Base-by-base conservation (phyloP, 2,329 filamentous ascomycete genomes). In the Endocalyx cinctus region DNA sequence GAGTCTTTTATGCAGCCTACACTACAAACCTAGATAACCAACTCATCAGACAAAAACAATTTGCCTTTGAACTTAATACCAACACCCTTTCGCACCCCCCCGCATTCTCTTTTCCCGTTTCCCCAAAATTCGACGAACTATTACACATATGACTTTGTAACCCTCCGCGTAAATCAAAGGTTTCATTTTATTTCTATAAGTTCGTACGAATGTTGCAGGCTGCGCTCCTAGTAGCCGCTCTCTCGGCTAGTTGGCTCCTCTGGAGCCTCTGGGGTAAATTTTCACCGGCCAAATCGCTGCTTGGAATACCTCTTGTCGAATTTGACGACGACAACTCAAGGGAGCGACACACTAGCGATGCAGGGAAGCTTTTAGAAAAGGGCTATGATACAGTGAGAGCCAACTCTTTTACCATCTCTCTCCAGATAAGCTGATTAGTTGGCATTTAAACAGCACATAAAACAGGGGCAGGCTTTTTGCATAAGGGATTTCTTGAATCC, bases 241-340 rank as follows among this genome's bases (percentile, higher is more conserved):
- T 33, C 5, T 40, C 33, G 13, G 27, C 29, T 27, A 23, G 27
- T n/a, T 40, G 38, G 38, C 34, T 40, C 10, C 8, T 22, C 18
- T 40, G 38, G 32, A 33, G 10, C 17, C 13, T 41, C 18, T 41
- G 27, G 32, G 18, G 19, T 14, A 41, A 41, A 25, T 20, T 36
- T 8, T 38, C 35, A 3, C 39, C 35, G 22, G 35, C 39, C 33
- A 38, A 30, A 16, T 33, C 33, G 31, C 26, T 38, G 7, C 27
- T 33, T 22, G 35, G 39, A 26, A 38, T 41, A 25, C 27, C 39
- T 10, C 36, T 42, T 31, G 39, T 39, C 27, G 35, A 42, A 25
- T 42, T 38, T 29, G 35, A 39, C 10, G 36, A 33, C 10, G 39
- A 34, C 16, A 42, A 42, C 29, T 34, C 36, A 7, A 26, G 31